Evolutionary conservation across 1,284 basidiomycete species (phyloP).

Genomic region (Coniferiporia sulphurascens): DNA sequence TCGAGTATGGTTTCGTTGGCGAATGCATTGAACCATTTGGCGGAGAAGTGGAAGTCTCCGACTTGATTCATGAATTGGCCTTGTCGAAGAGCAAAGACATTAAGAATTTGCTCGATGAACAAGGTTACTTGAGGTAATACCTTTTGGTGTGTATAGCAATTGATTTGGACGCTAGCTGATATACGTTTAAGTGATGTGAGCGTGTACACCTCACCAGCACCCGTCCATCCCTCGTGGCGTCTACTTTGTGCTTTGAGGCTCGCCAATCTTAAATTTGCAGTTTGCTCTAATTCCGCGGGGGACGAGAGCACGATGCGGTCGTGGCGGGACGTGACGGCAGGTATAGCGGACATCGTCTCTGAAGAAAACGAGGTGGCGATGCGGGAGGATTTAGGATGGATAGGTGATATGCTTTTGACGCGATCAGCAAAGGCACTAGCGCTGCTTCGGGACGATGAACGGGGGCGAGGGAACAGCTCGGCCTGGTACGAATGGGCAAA

Average conservation of each 20-base stretch:
- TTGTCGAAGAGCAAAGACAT: constrained; percentile 35
- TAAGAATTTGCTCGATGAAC: constrained; percentile 43
- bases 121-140: constrained; percentile 75
- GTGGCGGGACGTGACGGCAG: constrained; percentile 56
- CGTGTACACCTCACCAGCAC: constrained; percentile 50
- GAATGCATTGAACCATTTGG: constrained; percentile 22
- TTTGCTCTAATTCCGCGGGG: constrained; percentile 23
- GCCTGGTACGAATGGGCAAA: constrained; percentile 31
- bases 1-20: constrained; percentile 80
- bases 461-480: constrained; percentile 1
- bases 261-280: constrained; percentile 37
- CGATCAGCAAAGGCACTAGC: constrained; percentile 19
- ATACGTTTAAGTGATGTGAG: constrained; percentile 60
- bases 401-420: constrained; percentile 30
- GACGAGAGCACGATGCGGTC: constrained; percentile 32
- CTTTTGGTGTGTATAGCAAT: constrained; percentile 2
- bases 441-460: constrained; percentile 22
- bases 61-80: constrained; percentile 49
- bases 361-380: constrained; percentile 43
- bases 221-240: constrained; percentile 73
- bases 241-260: constrained; percentile 68
- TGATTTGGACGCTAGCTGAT: background rate
- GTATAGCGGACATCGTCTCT: constrained; percentile 38
- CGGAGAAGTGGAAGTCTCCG: constrained; percentile 60
- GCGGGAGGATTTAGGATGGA: constrained; percentile 29